Evolutionary conservation across 192 early-diverging fungal species (phyloP).

Genomic region (Allomyces macrogynus): DNA sequence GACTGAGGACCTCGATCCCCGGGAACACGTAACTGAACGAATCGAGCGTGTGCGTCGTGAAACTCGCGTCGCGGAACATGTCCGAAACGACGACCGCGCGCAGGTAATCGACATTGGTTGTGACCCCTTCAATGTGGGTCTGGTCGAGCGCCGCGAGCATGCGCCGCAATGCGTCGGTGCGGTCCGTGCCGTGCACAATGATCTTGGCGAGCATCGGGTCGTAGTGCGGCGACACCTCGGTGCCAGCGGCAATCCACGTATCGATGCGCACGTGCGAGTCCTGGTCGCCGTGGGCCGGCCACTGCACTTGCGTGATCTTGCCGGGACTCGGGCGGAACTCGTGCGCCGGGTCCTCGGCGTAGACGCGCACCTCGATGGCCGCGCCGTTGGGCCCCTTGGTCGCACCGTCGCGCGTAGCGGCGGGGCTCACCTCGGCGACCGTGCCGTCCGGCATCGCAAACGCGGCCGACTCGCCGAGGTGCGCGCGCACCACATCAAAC

Average conservation of each 20-base stretch:
- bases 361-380: slow-evolving; percentile 37
- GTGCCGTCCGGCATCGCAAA: slow-evolving; percentile 9
- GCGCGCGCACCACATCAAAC: neutral
- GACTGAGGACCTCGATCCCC: no score
- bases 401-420: no score
- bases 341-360: slow-evolving; percentile 39
- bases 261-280: slow-evolving; percentile 15
- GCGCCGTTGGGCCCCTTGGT: no score
- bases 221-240: slow-evolving; percentile 31
- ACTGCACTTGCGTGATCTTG: slow-evolving; percentile 15
- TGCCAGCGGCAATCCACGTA: slow-evolving; percentile 6
- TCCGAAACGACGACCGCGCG: no score
- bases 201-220: slow-evolving; percentile 44
- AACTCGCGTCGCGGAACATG: no score
- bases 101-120: no score
- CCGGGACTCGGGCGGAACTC: slow-evolving; percentile 34
- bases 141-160: slow-evolving; percentile 14
- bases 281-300: no score
- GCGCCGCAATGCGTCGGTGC: slow-evolving; percentile 23
- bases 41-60: no score
- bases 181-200: slow-evolving; percentile 32
- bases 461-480: neutral
- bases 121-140: no score
- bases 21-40: no score
- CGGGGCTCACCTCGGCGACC: neutral